phyloP scores from a whole-genome alignment of 306 rosid genomes.

The Begonia masoniana region DNA sequence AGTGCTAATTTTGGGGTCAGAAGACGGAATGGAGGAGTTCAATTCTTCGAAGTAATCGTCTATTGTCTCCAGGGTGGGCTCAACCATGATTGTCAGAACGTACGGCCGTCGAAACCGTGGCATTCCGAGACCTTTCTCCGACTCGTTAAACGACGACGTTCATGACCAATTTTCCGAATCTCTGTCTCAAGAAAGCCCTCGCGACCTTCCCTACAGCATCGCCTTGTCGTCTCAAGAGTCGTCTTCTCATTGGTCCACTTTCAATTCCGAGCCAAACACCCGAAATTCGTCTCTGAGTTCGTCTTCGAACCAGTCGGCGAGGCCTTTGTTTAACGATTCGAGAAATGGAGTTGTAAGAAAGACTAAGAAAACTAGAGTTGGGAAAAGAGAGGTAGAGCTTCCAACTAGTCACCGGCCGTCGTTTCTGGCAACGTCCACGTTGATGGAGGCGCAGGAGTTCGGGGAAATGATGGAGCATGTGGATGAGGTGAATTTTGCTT shows the following conservation, averaged over 20 bases:
- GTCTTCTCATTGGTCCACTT: conserved; percentile 58
- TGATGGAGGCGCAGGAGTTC: no score
- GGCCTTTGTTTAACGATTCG: conserved; percentile 29
- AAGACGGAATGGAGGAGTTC: not conserved
- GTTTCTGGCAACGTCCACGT: no score
- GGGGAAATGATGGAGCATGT: conserved; percentile 50
- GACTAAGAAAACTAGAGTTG: conserved; percentile 38
- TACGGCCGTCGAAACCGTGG: conserved; percentile 84
- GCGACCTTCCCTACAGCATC: conserved; percentile 27
- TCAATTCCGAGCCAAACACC: conserved; percentile 55
- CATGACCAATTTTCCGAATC: conserved; percentile 29
- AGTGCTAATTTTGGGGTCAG: conserved; percentile 1
- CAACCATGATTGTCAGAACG: conserved; percentile 74
- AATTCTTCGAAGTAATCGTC: not conserved
- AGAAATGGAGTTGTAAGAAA: conserved; percentile 18
- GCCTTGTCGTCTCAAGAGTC: conserved; percentile 80
- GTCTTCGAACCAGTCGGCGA: conserved; percentile 11
- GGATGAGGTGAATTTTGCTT: conserved; percentile 27
- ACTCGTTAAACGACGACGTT: conserved; percentile 51
- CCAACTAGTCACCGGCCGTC: conserved; percentile 3
- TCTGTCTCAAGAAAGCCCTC: conserved; percentile 39
- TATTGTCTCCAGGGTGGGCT: not conserved
- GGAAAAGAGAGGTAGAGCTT: conserved; percentile 11
- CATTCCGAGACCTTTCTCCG: conserved; percentile 48
- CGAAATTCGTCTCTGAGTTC: conserved; percentile 17